phyloP scores from a whole-genome alignment of 192 early-diverging fungal species.

The Geosiphon pyriformis region DNA sequence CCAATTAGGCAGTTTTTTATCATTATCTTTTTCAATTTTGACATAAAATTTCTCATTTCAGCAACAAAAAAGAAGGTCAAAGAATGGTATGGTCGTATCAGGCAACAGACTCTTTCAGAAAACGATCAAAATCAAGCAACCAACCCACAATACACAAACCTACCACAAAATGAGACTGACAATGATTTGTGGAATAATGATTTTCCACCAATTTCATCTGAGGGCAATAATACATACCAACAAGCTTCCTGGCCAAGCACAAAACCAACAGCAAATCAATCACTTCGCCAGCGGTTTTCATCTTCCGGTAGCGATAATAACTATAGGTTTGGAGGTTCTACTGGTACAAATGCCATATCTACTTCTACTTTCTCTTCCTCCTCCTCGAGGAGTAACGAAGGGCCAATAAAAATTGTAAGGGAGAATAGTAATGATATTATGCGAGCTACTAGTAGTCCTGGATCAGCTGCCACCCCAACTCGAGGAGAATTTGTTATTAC shows the following conservation, averaged over 20 bases:
- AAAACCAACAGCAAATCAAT: neutral
- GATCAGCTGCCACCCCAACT: neutral
- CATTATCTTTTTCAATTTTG: neutral
- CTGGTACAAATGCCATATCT: no score
- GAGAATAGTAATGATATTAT: neutral
- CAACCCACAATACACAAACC: slow-evolving; percentile 14
- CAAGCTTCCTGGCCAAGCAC: neutral
- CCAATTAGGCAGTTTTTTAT: neutral
- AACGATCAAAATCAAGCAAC: slow-evolving; percentile 7
- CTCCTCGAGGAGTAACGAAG: neutral
- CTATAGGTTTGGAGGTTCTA: neutral
- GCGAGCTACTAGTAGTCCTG: neutral
- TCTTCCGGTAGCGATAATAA: no score
- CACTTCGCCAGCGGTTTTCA: neutral
- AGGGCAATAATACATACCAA: neutral
- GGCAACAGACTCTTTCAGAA: slow-evolving; percentile 10
- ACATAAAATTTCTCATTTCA: slow-evolving; percentile 20
- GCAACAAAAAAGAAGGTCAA: slow-evolving; percentile 55
- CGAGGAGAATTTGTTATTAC: no score
- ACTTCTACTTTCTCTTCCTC: neutral
- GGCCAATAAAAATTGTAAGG: neutral
- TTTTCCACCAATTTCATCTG: slow-evolving; percentile 1
- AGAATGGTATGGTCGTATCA: slow-evolving; percentile 52
- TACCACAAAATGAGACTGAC: slow-evolving; percentile 17
- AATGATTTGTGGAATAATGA: slow-evolving; percentile 7